Evolutionary conservation across 441 rosid species (phyloP), one percentile per base, ranked within the genome.

Genomic region (Adansonia grandidieri): DNA sequence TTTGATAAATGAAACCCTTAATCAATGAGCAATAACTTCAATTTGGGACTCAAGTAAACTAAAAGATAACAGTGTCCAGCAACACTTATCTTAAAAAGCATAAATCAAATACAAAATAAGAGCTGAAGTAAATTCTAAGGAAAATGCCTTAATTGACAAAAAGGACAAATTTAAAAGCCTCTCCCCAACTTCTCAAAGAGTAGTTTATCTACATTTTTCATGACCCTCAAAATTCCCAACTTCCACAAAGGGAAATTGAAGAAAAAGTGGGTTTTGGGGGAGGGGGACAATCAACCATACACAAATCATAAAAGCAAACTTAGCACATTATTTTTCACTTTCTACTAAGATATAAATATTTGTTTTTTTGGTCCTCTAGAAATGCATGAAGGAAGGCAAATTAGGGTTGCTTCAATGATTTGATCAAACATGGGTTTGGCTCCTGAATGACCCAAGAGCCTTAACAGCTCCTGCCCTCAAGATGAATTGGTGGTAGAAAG

Each of bases 361-460:
- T 62, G 17, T 61, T 1, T 70, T 54, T 28, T 48, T 11, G 42
- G 6, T 22, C 14, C 3, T 10, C 64, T 50, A 50, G 51, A 17
- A 63, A 61, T 2, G 54, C 42, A 54, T 47, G 65, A 73, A 48
- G 74, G 71, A 60, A 45, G 77, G 24, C 66, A 61, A 53, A 15
- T 15, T 14, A 51, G 48, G 44, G 3, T 13, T 1, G 32, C 8
- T 17, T n/a, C 19, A 28, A 3, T 11, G n/a, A 37, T 37, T 42
- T 60, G 28, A 78, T 65, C 71, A 89, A 51, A 79, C 85, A 54
- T 42, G 90, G 85, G 88, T 69, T 79, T 86, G 91, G 90, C 98
- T 94, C 85, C 95, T 89, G 93, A 94, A 89, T 57, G 98, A 92
- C 9, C 95, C 93, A 57, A 92, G 90, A 47, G 97, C 97, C 88